Base-by-base conservation (phyloP, 495 filamentous ascomycete genomes). In the Talaromyces liani region DNA sequence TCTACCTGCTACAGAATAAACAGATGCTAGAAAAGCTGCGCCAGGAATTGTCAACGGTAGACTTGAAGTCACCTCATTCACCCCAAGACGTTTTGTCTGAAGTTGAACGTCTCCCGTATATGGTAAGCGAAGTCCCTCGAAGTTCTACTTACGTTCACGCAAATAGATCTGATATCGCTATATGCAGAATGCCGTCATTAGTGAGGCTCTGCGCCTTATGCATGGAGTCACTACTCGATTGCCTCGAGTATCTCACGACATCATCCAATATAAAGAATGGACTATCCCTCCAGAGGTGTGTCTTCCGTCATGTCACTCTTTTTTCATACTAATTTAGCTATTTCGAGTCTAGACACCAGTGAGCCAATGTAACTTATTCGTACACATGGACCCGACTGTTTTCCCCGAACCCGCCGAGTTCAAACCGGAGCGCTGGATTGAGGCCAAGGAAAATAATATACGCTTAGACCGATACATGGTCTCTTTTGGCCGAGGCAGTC, bases 91-190 rank as follows among this genome's bases (percentile, higher is more conserved):
- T 27, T 68, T 16, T 71, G 67, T 63, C 45, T 20, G 64, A 75
- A 56, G 66, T 85, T 16, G 79, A 84, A 51, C 51, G 68, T 4
- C 68, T 84, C 0, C 78, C 81, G 2, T 83, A 82, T 65, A 64
- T 85, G 56, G 74, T 76, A 58, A 55, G 58, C 65, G 0, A 12
- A 34, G 45, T 24, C n/a, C 39, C 18, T 29, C 41, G 16, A 27
- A 12, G 4, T 18, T 31, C 18, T 24, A 33, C 34, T 14, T 3
- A 29, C 0, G 18, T 8, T 12, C n/a, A 25, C 9, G 31, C 12
- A 57, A 34, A 24, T 27, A 61, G 14, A 55, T 54, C 45, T 54
- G 51, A 53, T 33, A 47, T 61, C 22, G 58, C 39, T 20, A 24
- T 58, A 20, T 8, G 12, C 55, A 78, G 24, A 72, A 68, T 47